Evolutionary conservation across 805 yeast genomes (phyloP).

Genomic region (Jamesozyma gamospora): DNA sequence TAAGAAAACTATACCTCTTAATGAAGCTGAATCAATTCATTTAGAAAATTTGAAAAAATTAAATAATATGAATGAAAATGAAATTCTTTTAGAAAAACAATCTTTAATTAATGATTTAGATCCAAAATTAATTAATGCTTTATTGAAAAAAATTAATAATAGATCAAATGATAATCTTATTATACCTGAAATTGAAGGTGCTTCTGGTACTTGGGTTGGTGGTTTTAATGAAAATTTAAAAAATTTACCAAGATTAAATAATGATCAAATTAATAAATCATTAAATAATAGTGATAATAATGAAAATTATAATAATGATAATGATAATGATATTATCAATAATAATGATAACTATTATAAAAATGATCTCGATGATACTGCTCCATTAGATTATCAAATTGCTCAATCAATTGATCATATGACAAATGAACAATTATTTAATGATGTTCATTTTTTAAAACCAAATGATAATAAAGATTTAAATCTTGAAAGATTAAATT

Average conservation of each 20-base stretch:
- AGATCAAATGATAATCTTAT: conserved; percentile 31
- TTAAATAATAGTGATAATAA: conserved; percentile 2
- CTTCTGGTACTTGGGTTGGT: conserved; percentile 31
- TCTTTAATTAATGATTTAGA: conserved; percentile 60
- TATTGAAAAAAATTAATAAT: conserved; percentile 47
- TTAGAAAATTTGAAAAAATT: conserved; percentile 59
- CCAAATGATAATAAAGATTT: conserved; percentile 22
- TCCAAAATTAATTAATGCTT: conserved; percentile 53
- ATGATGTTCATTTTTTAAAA: conserved; percentile 56
- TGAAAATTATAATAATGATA: conserved; percentile 19
- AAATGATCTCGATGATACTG: conserved; percentile 42
- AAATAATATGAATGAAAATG: conserved; percentile 52
- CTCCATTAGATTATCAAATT: conserved; percentile 41
- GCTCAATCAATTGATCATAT: conserved; percentile 36
- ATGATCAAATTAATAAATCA: conserved; percentile 18
- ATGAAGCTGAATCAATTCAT: conserved; percentile 66
- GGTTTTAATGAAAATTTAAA: conserved; percentile 16
- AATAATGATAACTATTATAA: conserved; percentile 34
- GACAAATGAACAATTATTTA: conserved; percentile 33
- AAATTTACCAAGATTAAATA: conserved; percentile 21
- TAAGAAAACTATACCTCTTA: too few species aligned
- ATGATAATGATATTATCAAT: conserved; percentile 31
- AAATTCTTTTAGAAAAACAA: conserved; percentile 51
- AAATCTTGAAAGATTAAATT: conserved; percentile 35
- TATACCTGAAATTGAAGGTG: conserved; percentile 29